Conservation (phyloP, 2,329 filamentous ascomycete genomes). For the Coniella lustricola region DNA sequence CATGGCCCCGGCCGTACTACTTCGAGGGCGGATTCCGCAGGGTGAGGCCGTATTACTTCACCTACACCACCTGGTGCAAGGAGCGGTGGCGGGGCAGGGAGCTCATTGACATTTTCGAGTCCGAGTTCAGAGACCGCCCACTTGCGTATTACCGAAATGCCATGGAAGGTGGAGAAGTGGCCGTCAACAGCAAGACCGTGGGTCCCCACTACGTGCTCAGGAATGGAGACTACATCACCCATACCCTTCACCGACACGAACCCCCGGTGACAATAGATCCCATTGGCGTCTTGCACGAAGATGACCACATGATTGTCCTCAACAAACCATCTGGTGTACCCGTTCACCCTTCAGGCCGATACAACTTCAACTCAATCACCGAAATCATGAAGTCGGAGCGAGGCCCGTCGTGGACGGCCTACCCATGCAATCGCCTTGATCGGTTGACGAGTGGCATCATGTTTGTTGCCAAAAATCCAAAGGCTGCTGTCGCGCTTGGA, state of each 20-base stretch:
- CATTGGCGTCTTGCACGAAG: conserved; percentile 81
- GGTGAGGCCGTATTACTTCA: conserved; percentile 82
- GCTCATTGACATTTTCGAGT: conserved; percentile 79
- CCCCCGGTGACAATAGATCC: conserved; percentile 79
- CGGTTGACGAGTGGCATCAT: conserved; percentile 92
- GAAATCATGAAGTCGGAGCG: conserved; percentile 85
- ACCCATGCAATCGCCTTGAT: conserved; percentile 88
- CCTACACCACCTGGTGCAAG: conserved; percentile 93
- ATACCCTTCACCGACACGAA: conserved; percentile 92
- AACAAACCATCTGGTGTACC: conserved; percentile 92
- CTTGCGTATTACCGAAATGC: conserved; percentile 80
- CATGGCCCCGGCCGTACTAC: conserved; percentile 64
- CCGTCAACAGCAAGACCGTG: conserved; percentile 68
- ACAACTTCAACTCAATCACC: conserved; percentile 90
- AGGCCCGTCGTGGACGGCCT: conserved; percentile 45
- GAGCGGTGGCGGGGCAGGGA: conserved; percentile 80
- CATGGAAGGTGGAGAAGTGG: conserved; percentile 72
- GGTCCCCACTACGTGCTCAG: conserved; percentile 64
- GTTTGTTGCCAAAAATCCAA: conserved; percentile 87
- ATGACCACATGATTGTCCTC: conserved; percentile 89
- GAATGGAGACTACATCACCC: conserved; percentile 87
- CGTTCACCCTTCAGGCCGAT: conserved; percentile 89
- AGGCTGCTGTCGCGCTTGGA: conserved; percentile 70
- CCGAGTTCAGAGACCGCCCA: conserved; percentile 86
- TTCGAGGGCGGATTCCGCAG: conserved; percentile 77